Evolutionary conservation across 805 yeast genomes (phyloP), one percentile per base, ranked within the genome.

Genomic region (Hanseniaspora clermontiae): DNA sequence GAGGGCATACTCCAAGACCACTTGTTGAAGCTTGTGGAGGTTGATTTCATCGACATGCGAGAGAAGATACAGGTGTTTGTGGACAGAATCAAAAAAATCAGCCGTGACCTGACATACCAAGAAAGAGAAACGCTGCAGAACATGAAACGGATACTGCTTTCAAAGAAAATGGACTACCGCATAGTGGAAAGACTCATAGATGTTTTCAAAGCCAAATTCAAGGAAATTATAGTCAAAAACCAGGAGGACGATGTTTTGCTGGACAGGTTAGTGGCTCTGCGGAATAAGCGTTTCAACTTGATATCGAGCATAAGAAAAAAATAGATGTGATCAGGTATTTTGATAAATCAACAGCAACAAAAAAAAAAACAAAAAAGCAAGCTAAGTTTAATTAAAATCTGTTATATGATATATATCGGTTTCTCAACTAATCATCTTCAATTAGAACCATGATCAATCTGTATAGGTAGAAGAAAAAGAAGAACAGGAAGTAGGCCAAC

Each of bases 401-500:
- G 15, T 48, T 37, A 5, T 37, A 48, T 36, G n/a, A 48, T 8
- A 24, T 24, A 37, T 32, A 15, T 32, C 19, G 10, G n/a, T 46
- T 32, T n/a, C 14, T n/a, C 24, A 6, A n/a, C n/a, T 46, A 56
- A 45, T 77, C 86, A 62, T 84, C 89, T 46, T 83, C 81, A 66
- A 91, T 87, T 68, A 90, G 78, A 47, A 95, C 89, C 78, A 90
- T 82, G 72, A 90, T 89, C 96, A 90, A 89, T 75, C 95, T 82
- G 78, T 90, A 91, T 66, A 91, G 79, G 77, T 89, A 91, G 77
- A 79, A 89, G 84, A 93, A 91, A 80, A 93, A 93, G 84, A 91
- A 75, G 66, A 87, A 71, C 65, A 91, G 77, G 69, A 88, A 91
- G 80, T 87, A 89, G 11, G 93, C 96, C 64, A 93, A 79, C 71